Conservation (phyloP, 345 rosid species). For the Sonneratia caseolaris region DNA sequence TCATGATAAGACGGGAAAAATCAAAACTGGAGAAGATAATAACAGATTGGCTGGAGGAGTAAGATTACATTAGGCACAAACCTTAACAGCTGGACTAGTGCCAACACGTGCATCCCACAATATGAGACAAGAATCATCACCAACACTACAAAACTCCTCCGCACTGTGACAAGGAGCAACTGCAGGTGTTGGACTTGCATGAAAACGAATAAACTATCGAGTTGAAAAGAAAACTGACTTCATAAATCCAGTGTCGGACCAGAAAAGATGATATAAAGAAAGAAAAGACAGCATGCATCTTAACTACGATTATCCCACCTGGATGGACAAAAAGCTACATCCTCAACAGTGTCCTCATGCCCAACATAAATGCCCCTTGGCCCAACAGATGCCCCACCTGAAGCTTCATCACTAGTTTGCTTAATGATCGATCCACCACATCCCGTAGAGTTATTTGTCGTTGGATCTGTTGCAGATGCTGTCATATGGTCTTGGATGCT, state of each 20-base stretch:
- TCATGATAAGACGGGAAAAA: background rate
- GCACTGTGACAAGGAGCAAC: slow-evolving; percentile 36
- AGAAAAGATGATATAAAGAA: background rate
- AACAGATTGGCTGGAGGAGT: background rate
- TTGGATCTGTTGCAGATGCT: slow-evolving; percentile 48
- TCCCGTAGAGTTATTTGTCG: slow-evolving; percentile 51
- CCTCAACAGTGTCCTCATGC: slow-evolving; percentile 97
- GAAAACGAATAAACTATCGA: background rate
- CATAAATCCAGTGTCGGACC: background rate
- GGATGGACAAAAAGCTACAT: slow-evolving; percentile 88
- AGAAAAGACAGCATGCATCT: background rate
- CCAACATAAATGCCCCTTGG: slow-evolving; percentile 93
- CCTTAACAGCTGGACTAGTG: slow-evolving; percentile 73
- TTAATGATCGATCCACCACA: slow-evolving; percentile 70
- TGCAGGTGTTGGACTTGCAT: background rate
- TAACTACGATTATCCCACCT: slow-evolving; percentile 38
- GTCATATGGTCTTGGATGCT: slow-evolving; percentile 97
- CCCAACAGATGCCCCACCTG: slow-evolving; percentile 65
- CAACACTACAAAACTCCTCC: slow-evolving; percentile 97
- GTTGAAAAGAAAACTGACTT: background rate
- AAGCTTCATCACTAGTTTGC: slow-evolving; percentile 46
- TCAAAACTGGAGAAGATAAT: background rate
- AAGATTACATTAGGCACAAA: slow-evolving; percentile 10
- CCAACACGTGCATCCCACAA: slow-evolving; percentile 98
- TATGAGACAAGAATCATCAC: slow-evolving; percentile 99